These are phyloP conservation scores for Apophysomyces trapeziformis DNA, from an alignment of 371 early-diverging fungal species.

Conservation along the genomic window DNA sequence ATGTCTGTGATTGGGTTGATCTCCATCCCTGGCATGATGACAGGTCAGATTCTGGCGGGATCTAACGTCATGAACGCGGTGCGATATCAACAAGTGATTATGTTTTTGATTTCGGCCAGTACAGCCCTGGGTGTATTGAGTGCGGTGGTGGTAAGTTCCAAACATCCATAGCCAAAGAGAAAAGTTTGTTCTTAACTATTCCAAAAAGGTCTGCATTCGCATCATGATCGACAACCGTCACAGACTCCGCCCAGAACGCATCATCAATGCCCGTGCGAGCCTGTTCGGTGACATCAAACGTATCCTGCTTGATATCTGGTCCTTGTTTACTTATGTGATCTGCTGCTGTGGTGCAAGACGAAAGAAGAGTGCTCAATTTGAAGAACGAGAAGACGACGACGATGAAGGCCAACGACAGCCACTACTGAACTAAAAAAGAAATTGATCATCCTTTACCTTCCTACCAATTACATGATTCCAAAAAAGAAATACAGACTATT, in stretches of 20 bases:
- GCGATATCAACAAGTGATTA: conserved; percentile 80
- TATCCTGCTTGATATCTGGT: background rate
- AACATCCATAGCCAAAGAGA: background rate
- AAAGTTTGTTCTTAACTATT: background rate
- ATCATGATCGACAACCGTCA: conserved; percentile 63
- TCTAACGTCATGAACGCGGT: conserved; percentile 81
- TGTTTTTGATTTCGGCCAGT: conserved; percentile 82
- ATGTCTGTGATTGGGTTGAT: conserved; percentile 89
- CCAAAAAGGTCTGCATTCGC: conserved; percentile 48
- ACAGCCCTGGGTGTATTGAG: conserved; percentile 68
- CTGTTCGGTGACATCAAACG: conserved; percentile 32
- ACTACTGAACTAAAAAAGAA: conserved; percentile 11
- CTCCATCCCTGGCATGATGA: conserved; percentile 92
- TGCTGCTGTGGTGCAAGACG: conserved; percentile 15
- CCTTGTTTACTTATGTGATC: conserved; percentile 1
- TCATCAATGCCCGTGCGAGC: conserved; percentile 35
- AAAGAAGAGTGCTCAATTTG: conserved; percentile 20
- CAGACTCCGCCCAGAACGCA: conserved; percentile 64
- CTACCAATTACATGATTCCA: no score
- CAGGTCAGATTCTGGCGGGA: conserved; percentile 88
- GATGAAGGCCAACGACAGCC: conserved; percentile 17
- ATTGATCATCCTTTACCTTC: background rate
- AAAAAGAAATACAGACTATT: no score
- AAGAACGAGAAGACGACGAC: conserved; percentile 7
- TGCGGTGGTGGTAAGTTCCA: conserved; percentile 58